phyloP scores from a whole-genome alignment of 2,329 filamentous ascomycete species.

The Aspergillus pseudoglaucus region DNA sequence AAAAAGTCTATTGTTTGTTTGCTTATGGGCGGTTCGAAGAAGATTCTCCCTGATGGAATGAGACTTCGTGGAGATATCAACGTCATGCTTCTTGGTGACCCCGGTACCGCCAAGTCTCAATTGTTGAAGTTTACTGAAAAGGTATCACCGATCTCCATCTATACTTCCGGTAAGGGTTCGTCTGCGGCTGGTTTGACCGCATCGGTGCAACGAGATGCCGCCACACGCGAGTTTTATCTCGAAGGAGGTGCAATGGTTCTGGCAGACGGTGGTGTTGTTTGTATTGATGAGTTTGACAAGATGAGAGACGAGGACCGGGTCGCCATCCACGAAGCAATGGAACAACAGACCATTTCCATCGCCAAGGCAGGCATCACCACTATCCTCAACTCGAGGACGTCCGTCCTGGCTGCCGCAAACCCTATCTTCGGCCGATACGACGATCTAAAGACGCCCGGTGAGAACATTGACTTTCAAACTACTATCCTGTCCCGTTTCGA shows the following conservation, averaged over 20 bases:
- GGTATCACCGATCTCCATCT: conserved; percentile 92
- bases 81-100: conserved; percentile 90
- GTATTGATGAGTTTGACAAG: conserved; percentile 99
- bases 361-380: conserved; percentile 98
- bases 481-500: conserved; percentile 97
- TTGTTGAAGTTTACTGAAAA: conserved; percentile 96
- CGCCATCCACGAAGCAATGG: conserved; percentile 99
- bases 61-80: conserved; percentile 97
- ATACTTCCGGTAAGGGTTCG: conserved; percentile 96
- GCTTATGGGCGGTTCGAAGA: conserved; percentile 90
- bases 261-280: conserved; percentile 92
- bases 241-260: conserved; percentile 98
- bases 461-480: conserved; percentile 99
- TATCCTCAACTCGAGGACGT: conserved; percentile 91
- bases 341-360: conserved; percentile 98
- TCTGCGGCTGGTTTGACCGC: conserved; percentile 96
- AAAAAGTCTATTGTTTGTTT: conserved; percentile 96
- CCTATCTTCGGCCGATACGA: conserved; percentile 97
- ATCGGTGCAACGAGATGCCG: conserved; percentile 87
- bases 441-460: conserved; percentile 92
- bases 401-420: conserved; percentile 90
- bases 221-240: conserved; percentile 91
- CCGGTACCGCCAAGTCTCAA: conserved; percentile 96
- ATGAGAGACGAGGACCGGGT: conserved; percentile 98
- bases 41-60: conserved; percentile 96